Evolutionary conservation across 192 early-diverging fungal genomes (phyloP), one percentile per base, ranked within the genome.

Genomic region (Pilaira anomala): DNA sequence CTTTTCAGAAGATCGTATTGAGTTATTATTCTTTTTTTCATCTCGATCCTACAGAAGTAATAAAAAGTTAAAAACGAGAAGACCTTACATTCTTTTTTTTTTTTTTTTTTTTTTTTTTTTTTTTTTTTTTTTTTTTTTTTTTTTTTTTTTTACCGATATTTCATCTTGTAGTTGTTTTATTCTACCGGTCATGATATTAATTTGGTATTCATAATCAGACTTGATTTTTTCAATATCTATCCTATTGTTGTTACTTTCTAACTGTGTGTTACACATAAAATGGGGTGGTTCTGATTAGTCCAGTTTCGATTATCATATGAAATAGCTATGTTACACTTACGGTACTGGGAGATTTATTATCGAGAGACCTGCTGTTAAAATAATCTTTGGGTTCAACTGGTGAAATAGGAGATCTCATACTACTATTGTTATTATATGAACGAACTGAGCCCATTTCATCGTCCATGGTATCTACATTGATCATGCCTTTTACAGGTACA

Each of bases 151-250:
- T 72, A 67, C 71, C 39, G 50, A 19, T 22, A 39, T 28, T 44
- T 73, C 71, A 42, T 36, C 57, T 63, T 91, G 87, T 39, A 91
- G 69, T 65, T 89, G 81, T 45, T 86, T 80, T 19, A 90, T 78
- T 28, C 87, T 76, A 60, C 81, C 85, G 41, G 85, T 80, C 69
- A 91, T 76, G 11, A 77, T 74, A 7, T 67, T 50, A 3, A 89
- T 69, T 28, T 83, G 81, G 48, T 76, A 75, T 63, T 91, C 88
- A 52, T 89, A 88, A 52, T 88, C 89, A 60, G 80, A 60, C 22
- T 63, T 60, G 12, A 67, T 65, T 46, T 25, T 44, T 40, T 51
- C 44, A 16, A 48, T 59, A 21, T 55, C 57, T 7, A 11, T 40
- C 8, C 36, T 44, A 59, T 36, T 36, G 33, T 36, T 36, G 33